Conservation (phyloP, 2,329 filamentous ascomycete genomes). For the Fusarium humuli region DNA sequence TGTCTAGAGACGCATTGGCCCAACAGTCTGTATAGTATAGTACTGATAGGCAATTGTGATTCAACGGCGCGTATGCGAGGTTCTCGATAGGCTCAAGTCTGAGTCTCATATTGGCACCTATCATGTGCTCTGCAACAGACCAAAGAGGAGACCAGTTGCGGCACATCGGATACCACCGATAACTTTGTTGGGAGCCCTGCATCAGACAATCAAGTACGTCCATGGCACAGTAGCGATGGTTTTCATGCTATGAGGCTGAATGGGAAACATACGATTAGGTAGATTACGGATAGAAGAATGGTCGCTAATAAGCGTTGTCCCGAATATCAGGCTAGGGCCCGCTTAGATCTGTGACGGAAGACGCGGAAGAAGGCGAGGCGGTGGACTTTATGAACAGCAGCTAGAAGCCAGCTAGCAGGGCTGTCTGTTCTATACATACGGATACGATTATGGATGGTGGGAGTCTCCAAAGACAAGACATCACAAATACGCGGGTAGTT, state of each 20-base stretch:
- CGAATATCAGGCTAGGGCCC: conserved; percentile 33
- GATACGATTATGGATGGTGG: conserved; percentile 34
- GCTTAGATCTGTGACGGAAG: conserved; percentile 38
- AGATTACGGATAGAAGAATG: conserved; percentile 7
- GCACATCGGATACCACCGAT: conserved; percentile 21
- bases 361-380: conserved; percentile 35
- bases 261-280: conserved; percentile 40
- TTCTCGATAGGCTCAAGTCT: neutral
- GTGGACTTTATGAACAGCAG: conserved; percentile 14
- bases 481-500: neutral
- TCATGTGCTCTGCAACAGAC: neutral
- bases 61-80: neutral
- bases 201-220: conserved; percentile 13
- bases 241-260: conserved; percentile 25
- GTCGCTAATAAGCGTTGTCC: conserved; percentile 18
- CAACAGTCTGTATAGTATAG: neutral
- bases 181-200: conserved; percentile 21
- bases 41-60: neutral
- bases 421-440: conserved; percentile 21
- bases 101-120: neutral
- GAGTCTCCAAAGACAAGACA: conserved; percentile 16
- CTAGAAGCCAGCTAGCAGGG: conserved; percentile 17
- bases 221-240: neutral
- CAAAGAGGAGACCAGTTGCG: neutral
- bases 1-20: neutral